Percentiles rank a stretch among this genome's conserved stretches.
Evolutionary conservation across 2,329 filamentous ascomycete genomes (phyloP).

Genomic region (Ophiostoma australiae): DNA sequence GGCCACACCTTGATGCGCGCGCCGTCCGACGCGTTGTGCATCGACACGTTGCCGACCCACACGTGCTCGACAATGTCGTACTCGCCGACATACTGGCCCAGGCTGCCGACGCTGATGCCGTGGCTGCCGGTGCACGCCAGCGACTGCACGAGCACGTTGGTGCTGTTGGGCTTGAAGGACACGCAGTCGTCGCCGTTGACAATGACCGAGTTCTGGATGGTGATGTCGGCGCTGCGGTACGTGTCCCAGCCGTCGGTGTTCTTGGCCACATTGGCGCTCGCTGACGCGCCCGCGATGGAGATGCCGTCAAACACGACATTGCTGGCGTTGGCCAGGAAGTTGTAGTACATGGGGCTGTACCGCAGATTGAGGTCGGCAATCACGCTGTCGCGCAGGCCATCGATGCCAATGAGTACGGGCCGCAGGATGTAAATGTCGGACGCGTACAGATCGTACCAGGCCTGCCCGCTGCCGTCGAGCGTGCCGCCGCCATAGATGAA

Average conservation of each 20-base stretch:
- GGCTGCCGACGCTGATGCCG: constrained; percentile 56
- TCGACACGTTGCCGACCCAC: constrained; percentile 44
- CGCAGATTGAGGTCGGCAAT: constrained; percentile 55
- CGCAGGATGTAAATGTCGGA: constrained; percentile 53
- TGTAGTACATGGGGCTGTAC: constrained; percentile 55
- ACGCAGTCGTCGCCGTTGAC: constrained; percentile 63
- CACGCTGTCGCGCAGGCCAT: constrained; percentile 52
- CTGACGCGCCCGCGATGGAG: constrained; percentile 52
- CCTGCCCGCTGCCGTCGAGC: constrained; percentile 59
- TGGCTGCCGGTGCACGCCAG: constrained; percentile 58
- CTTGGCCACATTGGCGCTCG: constrained; percentile 51
- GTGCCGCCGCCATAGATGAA: constrained; percentile 55
- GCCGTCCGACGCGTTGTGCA: constrained; percentile 40
- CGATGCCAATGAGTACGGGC: constrained; percentile 56
- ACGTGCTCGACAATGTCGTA: constrained; percentile 57
- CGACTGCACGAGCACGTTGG: constrained; percentile 55
- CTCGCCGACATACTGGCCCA: constrained; percentile 54
- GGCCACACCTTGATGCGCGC: constrained; percentile 60
- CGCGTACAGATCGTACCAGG: constrained; percentile 61
- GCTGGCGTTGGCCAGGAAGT: constrained; percentile 56
- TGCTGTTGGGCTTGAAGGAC: constrained; percentile 59
- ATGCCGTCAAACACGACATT: constrained; percentile 59
- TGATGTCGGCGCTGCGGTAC: constrained; percentile 55
- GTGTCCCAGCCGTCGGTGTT: constrained; percentile 62
- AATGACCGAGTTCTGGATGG: constrained; percentile 60